Evolutionary conservation across 495 filamentous ascomycete species (phyloP), one percentile per base, ranked within the genome.

Genomic region (Talaromyces wortmannii): DNA sequence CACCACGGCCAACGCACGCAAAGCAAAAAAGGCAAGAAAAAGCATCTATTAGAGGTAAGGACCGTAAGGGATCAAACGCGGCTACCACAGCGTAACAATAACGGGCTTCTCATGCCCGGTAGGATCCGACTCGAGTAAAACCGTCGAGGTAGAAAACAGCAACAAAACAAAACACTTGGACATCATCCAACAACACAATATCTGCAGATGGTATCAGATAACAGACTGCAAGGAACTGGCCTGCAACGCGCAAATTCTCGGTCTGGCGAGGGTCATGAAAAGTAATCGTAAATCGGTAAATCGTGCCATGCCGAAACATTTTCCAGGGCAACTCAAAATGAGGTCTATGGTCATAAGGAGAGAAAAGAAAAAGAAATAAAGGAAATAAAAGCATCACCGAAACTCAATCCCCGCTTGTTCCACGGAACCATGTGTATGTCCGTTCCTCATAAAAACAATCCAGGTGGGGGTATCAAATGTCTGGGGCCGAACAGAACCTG

Each of bases 381-480:
- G 45, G 57, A 56, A 48, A 15, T 55, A 57, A 60, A 63, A 62
- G 57, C 56, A 65, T 67, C 57, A 61, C 48, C 52, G 60, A 57
- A 43, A 59, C 56, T 36, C 53, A 31, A 59, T 58, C 57, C 53
- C 55, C 55, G 50, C 36, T 57, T 31, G 44, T 45, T 55, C 63
- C 64, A 64, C 62, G 60, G 58, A 57, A 59, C 62, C 67, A 52
- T 61, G 49, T 56, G 64, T 55, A 17, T 59, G 54, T 61, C 53
- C 53, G 59, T 60, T 62, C 70, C 48, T 48, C 29, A 54, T 23
- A 32, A 57, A 59, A 61, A 59, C 46, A 62, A 60, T 45, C 40
- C 48, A 52, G 50, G 44, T 52, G 60, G 66, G 23, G 66, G 66
- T 68, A 68, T 68, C 66, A 66, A 68, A 61, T 55, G 59, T 55